Evolutionary conservation across 2,329 filamentous ascomycete species (phyloP).

Genomic region (Hansfordia pulvinata): DNA sequence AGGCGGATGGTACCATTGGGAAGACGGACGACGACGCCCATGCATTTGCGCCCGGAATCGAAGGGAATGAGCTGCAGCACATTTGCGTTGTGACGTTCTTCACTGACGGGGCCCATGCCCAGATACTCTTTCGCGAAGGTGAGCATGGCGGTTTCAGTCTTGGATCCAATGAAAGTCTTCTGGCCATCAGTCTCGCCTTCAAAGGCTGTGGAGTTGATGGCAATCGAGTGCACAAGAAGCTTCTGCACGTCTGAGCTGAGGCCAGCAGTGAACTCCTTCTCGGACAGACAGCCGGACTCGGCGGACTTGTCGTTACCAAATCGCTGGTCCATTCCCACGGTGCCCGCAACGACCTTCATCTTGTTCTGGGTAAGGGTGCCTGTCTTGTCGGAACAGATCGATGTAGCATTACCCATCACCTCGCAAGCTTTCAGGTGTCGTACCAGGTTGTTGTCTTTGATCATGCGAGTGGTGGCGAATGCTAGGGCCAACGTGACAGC

Average conservation of each 20-base stretch:
- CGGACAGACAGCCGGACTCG: constrained; percentile 18
- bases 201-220: constrained; percentile 61
- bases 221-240: constrained; percentile 44
- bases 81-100: constrained; percentile 46
- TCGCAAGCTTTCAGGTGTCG: constrained; percentile 66
- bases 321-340: constrained; percentile 38
- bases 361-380: constrained; percentile 56
- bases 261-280: constrained; percentile 30
- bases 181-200: constrained; percentile 58
- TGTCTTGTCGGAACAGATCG: constrained; percentile 56
- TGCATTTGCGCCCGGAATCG: constrained; percentile 63
- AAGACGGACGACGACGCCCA: constrained; percentile 43
- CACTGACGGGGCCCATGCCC: constrained; percentile 49
- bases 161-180: constrained; percentile 59
- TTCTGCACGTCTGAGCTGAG: constrained; percentile 34
- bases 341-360: constrained; percentile 52
- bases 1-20: constrained; percentile 37
- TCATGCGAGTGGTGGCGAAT: constrained; percentile 65
- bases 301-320: constrained; percentile 28
- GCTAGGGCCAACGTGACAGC: constrained; percentile 67
- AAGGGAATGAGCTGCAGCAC: constrained; percentile 60
- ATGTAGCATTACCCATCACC: constrained; percentile 69
- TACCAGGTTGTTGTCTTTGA: constrained; percentile 66
- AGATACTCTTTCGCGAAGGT: constrained; percentile 54
- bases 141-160: constrained; percentile 66